These are phyloP conservation scores for Rhizophagus prolifer DNA, from an alignment of 192 early-diverging fungal species.

Conservation along the genomic window DNA sequence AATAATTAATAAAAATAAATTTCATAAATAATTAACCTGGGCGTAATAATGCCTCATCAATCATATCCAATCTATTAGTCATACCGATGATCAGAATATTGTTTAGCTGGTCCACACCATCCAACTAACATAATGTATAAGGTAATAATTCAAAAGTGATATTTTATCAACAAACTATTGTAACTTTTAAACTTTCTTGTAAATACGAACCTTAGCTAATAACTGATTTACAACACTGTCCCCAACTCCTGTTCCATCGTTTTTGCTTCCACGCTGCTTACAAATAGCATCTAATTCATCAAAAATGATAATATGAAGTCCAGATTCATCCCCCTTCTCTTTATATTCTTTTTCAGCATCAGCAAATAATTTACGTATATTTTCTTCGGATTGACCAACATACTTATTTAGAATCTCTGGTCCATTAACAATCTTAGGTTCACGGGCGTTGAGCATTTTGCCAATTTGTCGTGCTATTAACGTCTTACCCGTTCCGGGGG, in stretches of 20 bases:
- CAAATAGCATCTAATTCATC: conserved; percentile 99
- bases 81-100: conserved; percentile 98
- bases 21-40: conserved; percentile 55
- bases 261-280: conserved; percentile 91
- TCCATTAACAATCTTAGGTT: conserved; percentile 94
- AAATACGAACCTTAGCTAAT: conserved; percentile 70
- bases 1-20: background rate
- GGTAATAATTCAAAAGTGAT: background rate
- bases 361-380: conserved; percentile 94
- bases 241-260: conserved; percentile 91
- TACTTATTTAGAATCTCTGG: conserved; percentile 96
- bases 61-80: conserved; percentile 98
- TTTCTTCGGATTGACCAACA: conserved; percentile 96
- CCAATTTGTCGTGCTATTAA: conserved; percentile 98
- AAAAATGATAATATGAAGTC: conserved; percentile 97
- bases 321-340: conserved; percentile 84
- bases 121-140: conserved; percentile 61
- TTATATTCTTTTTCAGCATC: conserved; percentile 96
- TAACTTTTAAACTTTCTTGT: too few species aligned
- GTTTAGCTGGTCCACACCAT: conserved; percentile 98
- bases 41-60: conserved; percentile 95
- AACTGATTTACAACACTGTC: conserved; percentile 98
- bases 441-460: conserved; percentile 94
- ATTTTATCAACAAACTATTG: background rate
- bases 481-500: conserved; percentile 97